A percentile compares a stretch with the other conserved stretches of the same genome.
Evolutionary conservation across 2,329 filamentous ascomycete genomes (phyloP).

Genomic region (Dothistroma pini): DNA sequence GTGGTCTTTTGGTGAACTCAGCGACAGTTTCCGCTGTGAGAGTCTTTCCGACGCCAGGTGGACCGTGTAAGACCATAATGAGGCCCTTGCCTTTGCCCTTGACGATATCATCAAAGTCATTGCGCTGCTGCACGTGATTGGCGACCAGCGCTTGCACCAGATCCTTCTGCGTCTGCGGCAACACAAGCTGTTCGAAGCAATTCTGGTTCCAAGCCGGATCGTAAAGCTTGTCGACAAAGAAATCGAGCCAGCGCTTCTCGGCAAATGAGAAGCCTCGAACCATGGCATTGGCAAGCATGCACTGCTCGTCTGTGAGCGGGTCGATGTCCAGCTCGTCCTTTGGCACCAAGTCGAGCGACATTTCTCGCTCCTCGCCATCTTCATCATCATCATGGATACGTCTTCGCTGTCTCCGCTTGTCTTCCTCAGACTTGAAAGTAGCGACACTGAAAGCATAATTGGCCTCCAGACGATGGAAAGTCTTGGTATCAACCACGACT

Average conservation of each 20-base stretch:
- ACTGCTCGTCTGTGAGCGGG: constrained; percentile 28
- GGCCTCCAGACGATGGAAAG: constrained; percentile 30
- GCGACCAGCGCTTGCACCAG: constrained; percentile 35
- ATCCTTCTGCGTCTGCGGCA: constrained; percentile 31
- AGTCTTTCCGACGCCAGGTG: constrained; percentile 42
- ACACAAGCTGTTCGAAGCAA: constrained; percentile 34
- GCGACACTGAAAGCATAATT: constrained; percentile 24
- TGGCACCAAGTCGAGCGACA: constrained; percentile 25
- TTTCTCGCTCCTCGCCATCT: constrained; percentile 24
- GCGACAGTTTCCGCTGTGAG: constrained; percentile 41
- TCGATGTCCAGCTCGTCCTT: constrained; percentile 21
- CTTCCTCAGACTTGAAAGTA: constrained; percentile 22
- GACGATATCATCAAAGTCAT: constrained; percentile 32
- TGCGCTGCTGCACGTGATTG: constrained; percentile 27
- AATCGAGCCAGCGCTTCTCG: constrained; percentile 36
- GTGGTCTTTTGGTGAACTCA: constrained; percentile 39
- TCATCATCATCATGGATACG: constrained; percentile 22
- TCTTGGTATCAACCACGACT: constrained; percentile 31
- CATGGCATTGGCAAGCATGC: constrained; percentile 33
- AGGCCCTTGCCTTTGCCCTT: constrained; percentile 41
- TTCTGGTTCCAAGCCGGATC: constrained; percentile 31
- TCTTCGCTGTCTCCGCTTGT: constrained; percentile 20
- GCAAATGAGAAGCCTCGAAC: constrained; percentile 36
- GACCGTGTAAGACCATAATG: constrained; percentile 36
- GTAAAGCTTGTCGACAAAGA: constrained; percentile 34